A percentile compares a stretch with the other conserved stretches of the same genome.
Conservation (phyloP, 2,329 filamentous ascomycete genomes). For the Sphaceloma murrayae region DNA sequence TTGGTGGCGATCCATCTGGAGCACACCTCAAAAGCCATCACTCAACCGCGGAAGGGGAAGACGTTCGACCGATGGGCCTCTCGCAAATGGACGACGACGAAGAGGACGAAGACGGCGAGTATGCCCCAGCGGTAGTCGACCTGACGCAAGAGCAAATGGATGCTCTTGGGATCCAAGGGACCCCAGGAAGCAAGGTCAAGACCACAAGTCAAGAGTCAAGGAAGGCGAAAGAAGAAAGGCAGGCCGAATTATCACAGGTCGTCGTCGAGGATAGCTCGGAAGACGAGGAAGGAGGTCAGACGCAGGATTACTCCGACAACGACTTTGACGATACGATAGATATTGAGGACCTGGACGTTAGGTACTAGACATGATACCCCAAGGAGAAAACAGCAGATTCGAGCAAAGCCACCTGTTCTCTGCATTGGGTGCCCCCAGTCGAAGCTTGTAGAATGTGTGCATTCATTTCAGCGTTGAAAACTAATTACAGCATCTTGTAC, state of each 20-base stretch:
- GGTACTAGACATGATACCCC: slow-evolving; percentile 14
- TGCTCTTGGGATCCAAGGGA: slow-evolving; percentile 27
- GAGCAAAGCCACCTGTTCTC: background rate
- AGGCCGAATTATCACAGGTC: slow-evolving; percentile 10
- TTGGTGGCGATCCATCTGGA: background rate
- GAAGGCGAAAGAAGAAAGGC: background rate
- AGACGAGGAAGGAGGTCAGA: slow-evolving; percentile 31
- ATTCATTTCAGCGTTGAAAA: slow-evolving; percentile 5
- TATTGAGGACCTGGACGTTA: slow-evolving; percentile 18
- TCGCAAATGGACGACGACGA: slow-evolving; percentile 36
- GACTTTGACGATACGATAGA: slow-evolving; percentile 11
- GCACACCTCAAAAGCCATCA: background rate
- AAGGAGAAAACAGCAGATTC: background rate
- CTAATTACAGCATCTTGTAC: slow-evolving; percentile 5
- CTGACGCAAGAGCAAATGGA: slow-evolving; percentile 36
- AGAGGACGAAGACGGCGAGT: slow-evolving; percentile 56
- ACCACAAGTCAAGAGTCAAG: slow-evolving; percentile 18
- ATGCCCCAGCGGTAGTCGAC: slow-evolving; percentile 53
- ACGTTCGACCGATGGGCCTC: slow-evolving; percentile 22
- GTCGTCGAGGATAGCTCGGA: slow-evolving; percentile 22
- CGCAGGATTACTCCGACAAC: slow-evolving; percentile 22
- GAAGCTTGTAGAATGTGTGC: slow-evolving; percentile 5
- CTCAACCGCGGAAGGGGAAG: background rate
- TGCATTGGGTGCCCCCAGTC: background rate
- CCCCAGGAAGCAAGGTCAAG: slow-evolving; percentile 20